phyloP scores from a whole-genome alignment of 345 rosid genomes.

The Geranium brycei region DNA sequence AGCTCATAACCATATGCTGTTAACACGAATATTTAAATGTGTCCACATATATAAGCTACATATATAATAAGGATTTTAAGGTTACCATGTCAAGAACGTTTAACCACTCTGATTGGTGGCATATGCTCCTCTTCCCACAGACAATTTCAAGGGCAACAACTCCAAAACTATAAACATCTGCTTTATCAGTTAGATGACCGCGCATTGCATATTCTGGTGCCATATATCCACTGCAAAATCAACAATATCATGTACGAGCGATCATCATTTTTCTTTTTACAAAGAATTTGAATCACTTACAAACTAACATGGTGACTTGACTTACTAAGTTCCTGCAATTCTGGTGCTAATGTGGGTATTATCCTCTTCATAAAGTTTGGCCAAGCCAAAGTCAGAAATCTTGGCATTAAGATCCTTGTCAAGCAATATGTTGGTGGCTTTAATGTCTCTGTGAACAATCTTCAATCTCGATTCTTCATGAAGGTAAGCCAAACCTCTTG shows the following conservation, averaged over 20 bases:
- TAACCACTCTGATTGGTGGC: background rate
- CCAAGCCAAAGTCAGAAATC: slow-evolving; percentile 14
- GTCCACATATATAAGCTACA: background rate
- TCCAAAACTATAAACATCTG: background rate
- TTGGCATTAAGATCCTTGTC: slow-evolving; percentile 9
- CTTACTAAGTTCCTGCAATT: slow-evolving; percentile 11
- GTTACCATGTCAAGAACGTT: background rate
- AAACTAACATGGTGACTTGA: background rate
- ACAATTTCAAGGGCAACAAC: background rate
- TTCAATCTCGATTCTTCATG: background rate
- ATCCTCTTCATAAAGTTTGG: slow-evolving; percentile 13
- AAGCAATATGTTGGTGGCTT: slow-evolving; percentile 9
- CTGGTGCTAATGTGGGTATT: slow-evolving; percentile 15
- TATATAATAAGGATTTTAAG: no score
- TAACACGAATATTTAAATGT: no score
- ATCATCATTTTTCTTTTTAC: background rate
- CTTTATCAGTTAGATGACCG: background rate
- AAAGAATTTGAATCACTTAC: background rate
- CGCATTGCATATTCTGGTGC: background rate
- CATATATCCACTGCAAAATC: background rate
- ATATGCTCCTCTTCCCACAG: background rate
- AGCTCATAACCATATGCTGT: no score
- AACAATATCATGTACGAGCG: background rate
- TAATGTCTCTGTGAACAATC: slow-evolving; percentile 8
- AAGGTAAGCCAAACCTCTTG: no score